These are phyloP conservation scores for Metschnikowia similis DNA, from an alignment of 805 yeast species.

Conservation along the genomic window DNA sequence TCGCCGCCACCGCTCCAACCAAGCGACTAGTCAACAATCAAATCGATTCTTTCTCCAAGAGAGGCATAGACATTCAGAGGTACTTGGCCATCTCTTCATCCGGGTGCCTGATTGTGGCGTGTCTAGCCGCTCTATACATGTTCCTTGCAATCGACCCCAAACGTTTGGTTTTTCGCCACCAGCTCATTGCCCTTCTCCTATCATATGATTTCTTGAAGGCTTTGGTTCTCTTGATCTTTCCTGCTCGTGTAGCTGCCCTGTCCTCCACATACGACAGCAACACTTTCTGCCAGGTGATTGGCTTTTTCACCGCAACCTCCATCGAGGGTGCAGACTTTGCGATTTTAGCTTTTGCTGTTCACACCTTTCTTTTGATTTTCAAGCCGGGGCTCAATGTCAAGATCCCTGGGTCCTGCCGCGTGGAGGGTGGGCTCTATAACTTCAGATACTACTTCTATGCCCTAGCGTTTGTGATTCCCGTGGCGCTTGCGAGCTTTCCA, in stretches of 20 bases:
- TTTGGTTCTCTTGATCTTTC: constrained; percentile 61
- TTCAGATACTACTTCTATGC: constrained; percentile 56
- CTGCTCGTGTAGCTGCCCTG: constrained; percentile 49
- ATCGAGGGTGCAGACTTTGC: constrained; percentile 87
- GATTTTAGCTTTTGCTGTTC: constrained; percentile 76
- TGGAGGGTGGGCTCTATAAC: constrained; percentile 71
- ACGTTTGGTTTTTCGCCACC: constrained; percentile 62
- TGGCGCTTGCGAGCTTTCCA: constrained; percentile 66
- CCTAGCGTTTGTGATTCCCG: constrained; percentile 56
- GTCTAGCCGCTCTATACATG: constrained; percentile 58
- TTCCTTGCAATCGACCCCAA: constrained; percentile 61
- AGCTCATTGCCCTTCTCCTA: constrained; percentile 63
- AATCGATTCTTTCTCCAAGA: constrained; percentile 27
- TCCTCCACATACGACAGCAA: constrained; percentile 43
- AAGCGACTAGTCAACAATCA: constrained; percentile 20
- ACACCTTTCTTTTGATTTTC: constrained; percentile 71
- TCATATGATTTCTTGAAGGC: constrained; percentile 75
- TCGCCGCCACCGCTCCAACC: constrained; percentile 3
- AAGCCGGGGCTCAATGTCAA: constrained; percentile 47
- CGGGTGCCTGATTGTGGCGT: constrained; percentile 37
- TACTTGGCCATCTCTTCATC: constrained; percentile 37
- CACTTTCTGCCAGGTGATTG: constrained; percentile 59
- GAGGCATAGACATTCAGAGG: constrained; percentile 25
- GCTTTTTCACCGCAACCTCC: constrained; percentile 75
- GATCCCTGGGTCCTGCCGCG: constrained; percentile 34